These are phyloP conservation scores for Aspergillus vadensis DNA, from an alignment of 2,329 filamentous ascomycete species.

Conservation along the genomic window DNA sequence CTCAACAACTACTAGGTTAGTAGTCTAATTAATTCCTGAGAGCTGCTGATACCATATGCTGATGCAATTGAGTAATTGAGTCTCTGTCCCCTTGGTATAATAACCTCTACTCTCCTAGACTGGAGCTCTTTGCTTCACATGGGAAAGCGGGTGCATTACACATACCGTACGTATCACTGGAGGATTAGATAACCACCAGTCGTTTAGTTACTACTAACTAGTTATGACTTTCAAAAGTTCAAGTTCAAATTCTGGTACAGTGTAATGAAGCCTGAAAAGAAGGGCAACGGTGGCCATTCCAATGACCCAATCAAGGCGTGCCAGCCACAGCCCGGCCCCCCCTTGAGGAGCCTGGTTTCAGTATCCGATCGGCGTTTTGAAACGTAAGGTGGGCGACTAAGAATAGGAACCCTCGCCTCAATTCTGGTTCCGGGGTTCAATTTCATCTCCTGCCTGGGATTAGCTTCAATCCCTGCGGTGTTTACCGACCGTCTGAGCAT, in stretches of 20 bases:
- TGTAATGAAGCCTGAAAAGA: slow-evolving; percentile 1
- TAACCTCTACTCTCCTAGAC: too few species aligned
- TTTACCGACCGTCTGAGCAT: background rate
- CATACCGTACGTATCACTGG: too few species aligned
- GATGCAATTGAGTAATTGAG: too few species aligned
- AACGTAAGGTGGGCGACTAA: slow-evolving; percentile 12
- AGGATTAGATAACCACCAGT: background rate
- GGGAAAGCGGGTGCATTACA: too few species aligned
- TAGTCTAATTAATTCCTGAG: background rate
- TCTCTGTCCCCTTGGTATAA: too few species aligned
- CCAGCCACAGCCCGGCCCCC: slow-evolving; percentile 7
- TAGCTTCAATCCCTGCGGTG: background rate
- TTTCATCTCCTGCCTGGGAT: background rate
- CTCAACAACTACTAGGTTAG: background rate
- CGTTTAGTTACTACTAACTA: background rate
- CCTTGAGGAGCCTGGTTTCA: slow-evolving; percentile 11
- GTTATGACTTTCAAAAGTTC: background rate
- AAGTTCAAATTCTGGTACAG: too few species aligned
- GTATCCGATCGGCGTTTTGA: slow-evolving; percentile 20
- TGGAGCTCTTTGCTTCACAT: too few species aligned
- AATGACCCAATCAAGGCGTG: slow-evolving; percentile 10
- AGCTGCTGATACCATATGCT: background rate
- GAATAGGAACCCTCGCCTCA: slow-evolving; percentile 8
- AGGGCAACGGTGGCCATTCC: slow-evolving; percentile 16
- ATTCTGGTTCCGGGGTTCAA: slow-evolving; percentile 4